Conservation (phyloP, 2,329 filamentous ascomycete species). For the Amphichorda felina region DNA sequence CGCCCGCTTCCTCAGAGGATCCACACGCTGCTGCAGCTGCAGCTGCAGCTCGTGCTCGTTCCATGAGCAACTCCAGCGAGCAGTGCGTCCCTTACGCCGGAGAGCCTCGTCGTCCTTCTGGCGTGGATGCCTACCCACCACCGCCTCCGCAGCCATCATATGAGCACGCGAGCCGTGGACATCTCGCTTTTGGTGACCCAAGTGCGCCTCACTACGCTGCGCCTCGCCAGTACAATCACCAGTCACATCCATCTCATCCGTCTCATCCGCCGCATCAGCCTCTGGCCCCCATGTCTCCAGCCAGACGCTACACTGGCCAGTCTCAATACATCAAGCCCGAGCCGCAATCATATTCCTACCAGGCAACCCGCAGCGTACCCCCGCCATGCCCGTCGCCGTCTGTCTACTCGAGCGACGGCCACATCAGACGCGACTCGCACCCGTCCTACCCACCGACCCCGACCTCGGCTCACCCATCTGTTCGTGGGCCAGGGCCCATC, state of each 20-base stretch:
- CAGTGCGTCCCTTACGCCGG: constrained; percentile 28
- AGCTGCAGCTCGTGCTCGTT: constrained; percentile 36
- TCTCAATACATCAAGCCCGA: constrained; percentile 24
- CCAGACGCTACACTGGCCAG: constrained; percentile 17
- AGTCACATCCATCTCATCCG: neutral
- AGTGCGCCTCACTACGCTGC: constrained; percentile 22
- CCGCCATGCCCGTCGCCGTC: constrained; percentile 19
- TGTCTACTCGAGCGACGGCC: constrained; percentile 12
- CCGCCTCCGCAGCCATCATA: constrained; percentile 23
- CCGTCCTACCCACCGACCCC: neutral
- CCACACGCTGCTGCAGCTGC: constrained; percentile 14
- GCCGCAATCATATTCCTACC: constrained; percentile 26
- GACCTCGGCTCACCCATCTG: neutral
- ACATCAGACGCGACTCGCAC: neutral
- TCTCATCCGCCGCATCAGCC: constrained; percentile 11
- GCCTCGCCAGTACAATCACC: constrained; percentile 25
- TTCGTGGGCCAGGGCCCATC: no score
- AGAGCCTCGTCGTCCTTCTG: constrained; percentile 33
- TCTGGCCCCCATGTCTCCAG: constrained; percentile 20
- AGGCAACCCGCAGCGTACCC: constrained; percentile 14
- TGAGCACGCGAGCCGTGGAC: constrained; percentile 14
- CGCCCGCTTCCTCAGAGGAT: constrained; percentile 18
- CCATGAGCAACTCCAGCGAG: constrained; percentile 46
- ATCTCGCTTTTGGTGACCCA: constrained; percentile 23
- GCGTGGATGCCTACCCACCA: constrained; percentile 28